Base-by-base conservation (phyloP, 305 asterid species). In the Fraxinus xanthoxyloides region DNA sequence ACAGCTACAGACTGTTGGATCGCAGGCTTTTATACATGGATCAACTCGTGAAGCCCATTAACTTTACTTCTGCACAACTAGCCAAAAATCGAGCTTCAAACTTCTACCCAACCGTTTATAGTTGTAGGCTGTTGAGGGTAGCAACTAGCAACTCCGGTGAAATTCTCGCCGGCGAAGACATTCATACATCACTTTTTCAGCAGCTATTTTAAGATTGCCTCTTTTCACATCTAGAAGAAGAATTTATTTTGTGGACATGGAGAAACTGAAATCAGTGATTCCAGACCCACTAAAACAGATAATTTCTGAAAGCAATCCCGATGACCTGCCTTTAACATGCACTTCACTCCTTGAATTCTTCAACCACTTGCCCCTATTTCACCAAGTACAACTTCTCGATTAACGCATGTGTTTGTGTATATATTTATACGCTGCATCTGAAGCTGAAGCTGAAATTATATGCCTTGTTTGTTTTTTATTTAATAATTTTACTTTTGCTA, bases 211-310 rank as follows among this genome's bases (percentile, higher is more conserved):
- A 65, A 65, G 73, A 65, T 65, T 65, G 8, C 17, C 3, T 65
- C 35, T 26, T 13, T 69, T 69, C 75, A 13, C 40, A 31, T 24
- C 21, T 4, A 69, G 43, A 70, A 70, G 76, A 72, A 31, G 26
- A 31, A n/a, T 32, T 32, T 74, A 5, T 26, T 38, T 19, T 34
- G 15, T 26, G 32, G 31, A 40, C 63, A 89, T 95, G 99, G 99
- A 95, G 94, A 90, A 84, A 89, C 93, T 95, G 87, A 95, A 92
- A 87, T 88, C 92, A 77, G 84, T 75, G 32, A 88, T 94, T 35
- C 96, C 99, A 26, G 87, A 89, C 59, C 32, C 80, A 35, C 86
- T 93, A 4, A 88, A 87, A 85, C 91, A 75, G 24, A 36, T 51
- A 84, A 94, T 92, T 77, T 79, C 85, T 24, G 84, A 81, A 46